A percentile compares a stretch with the other conserved stretches of the same genome.
phyloP scores from a whole-genome alignment of 495 filamentous ascomycete genomes.

The Friedmanniomyces simplex region DNA sequence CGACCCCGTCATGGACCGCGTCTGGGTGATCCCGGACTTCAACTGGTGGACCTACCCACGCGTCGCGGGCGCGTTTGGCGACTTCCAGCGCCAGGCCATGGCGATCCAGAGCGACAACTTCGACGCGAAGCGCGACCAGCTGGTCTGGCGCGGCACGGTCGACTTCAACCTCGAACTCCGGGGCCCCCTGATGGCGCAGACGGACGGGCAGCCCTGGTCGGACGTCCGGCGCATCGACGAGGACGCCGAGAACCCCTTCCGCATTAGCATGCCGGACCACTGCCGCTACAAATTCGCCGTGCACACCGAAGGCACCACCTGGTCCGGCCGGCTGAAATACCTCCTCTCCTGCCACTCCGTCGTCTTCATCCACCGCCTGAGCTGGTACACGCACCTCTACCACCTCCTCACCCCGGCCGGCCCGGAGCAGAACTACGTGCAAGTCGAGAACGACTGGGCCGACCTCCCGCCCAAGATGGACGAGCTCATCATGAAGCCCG shows the following conservation, averaged over 20 bases:
- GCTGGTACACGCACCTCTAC: slow-evolving; percentile 37
- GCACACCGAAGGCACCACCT: slow-evolving; percentile 43
- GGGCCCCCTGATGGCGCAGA: slow-evolving; percentile 37
- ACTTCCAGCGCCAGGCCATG: slow-evolving; percentile 34
- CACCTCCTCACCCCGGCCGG: slow-evolving; percentile 36
- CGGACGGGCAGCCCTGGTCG: slow-evolving; percentile 40
- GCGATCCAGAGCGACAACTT: slow-evolving; percentile 24
- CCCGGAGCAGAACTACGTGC: slow-evolving; percentile 49
- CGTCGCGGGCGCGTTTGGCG: slow-evolving; percentile 39
- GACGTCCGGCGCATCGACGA: slow-evolving; percentile 43
- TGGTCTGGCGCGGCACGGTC: slow-evolving; percentile 56
- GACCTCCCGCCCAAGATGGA: slow-evolving; percentile 45
- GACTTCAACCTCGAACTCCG: slow-evolving; percentile 33
- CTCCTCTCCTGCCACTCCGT: slow-evolving; percentile 50
- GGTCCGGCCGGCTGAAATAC: slow-evolving; percentile 51
- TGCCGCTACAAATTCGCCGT: slow-evolving; percentile 51
- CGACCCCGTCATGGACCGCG: slow-evolving; percentile 33
- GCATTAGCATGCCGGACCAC: slow-evolving; percentile 43
- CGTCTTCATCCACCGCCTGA: slow-evolving; percentile 39
- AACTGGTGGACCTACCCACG: slow-evolving; percentile 63
- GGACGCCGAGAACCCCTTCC: slow-evolving; percentile 32
- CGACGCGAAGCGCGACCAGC: slow-evolving; percentile 48
- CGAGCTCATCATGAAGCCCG: slow-evolving; percentile 39
- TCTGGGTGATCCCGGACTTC: slow-evolving; percentile 73
- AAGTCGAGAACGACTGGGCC: slow-evolving; percentile 45